phyloP scores from a whole-genome alignment of 371 early-diverging fungal species.

The Mucor saturninus region DNA sequence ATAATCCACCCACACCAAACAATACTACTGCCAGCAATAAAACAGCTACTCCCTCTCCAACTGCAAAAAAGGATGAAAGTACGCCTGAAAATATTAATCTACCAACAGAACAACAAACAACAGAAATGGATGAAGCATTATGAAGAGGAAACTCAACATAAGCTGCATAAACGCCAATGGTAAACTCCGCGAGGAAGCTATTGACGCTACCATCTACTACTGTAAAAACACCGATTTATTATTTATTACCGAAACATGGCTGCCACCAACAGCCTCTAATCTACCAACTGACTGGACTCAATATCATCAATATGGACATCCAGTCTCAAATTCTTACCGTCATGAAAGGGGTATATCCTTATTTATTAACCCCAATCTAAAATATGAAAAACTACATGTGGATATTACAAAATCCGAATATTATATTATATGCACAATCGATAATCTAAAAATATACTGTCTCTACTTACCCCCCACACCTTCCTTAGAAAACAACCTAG shows the following conservation, averaged over 20 bases:
- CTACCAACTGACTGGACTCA: conserved; percentile 19
- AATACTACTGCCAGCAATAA: no score
- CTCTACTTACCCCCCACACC: no score
- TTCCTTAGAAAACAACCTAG: no score
- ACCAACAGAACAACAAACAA: neutral
- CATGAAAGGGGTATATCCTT: conserved; percentile 13
- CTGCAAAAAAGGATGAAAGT: no score
- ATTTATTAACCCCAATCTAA: conserved; percentile 3
- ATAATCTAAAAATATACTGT: no score
- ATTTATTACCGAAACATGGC: conserved; percentile 33
- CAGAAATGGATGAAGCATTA: neutral
- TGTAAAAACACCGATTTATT: conserved; percentile 12
- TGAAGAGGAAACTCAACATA: conserved; percentile 6
- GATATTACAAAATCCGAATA: conserved; percentile 1
- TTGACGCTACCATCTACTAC: neutral
- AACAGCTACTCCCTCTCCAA: no score
- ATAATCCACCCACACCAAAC: no score
- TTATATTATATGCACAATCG: neutral
- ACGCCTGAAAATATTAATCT: no score
- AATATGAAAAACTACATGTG: neutral
- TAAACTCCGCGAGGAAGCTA: conserved; percentile 8
- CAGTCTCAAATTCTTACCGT: neutral
- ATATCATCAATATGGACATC: conserved; percentile 22
- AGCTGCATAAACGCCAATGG: conserved; percentile 12
- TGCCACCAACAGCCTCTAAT: neutral